These are phyloP conservation scores for Pythium volutum DNA, from an alignment of 352 stramenopile species.

Conservation along the genomic window DNA sequence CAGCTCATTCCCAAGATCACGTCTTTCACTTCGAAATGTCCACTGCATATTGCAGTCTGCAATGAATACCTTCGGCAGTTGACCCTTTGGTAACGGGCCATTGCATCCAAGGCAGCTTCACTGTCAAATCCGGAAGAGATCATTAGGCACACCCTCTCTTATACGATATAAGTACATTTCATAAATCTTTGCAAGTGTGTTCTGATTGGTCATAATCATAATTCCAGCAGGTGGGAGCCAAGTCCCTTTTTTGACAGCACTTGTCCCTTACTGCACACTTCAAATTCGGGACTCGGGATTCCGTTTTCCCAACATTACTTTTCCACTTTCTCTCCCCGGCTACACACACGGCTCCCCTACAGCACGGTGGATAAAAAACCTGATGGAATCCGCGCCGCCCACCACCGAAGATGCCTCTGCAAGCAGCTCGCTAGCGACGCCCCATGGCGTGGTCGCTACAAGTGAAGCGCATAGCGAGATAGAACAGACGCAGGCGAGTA, in stretches of 20 bases:
- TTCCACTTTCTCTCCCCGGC: constrained; percentile 6
- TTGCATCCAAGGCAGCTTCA: not conserved
- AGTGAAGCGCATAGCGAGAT: not conserved
- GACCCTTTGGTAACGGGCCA: not conserved
- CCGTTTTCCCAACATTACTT: constrained; percentile 1
- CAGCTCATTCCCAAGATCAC: no score
- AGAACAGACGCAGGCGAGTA: not conserved
- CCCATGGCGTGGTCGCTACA: not conserved
- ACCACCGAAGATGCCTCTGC: constrained; percentile 2
- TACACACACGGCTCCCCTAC: constrained; percentile 17
- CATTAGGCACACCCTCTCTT: not conserved
- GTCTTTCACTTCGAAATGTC: no score
- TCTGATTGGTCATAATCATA: constrained; percentile 10
- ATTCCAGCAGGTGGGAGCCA: no score
- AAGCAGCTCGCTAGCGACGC: not conserved
- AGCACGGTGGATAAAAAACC: not conserved
- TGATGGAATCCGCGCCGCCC: constrained; percentile 4
- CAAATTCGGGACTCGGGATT: constrained; percentile 15
- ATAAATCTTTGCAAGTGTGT: not conserved
- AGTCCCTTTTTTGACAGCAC: no score
- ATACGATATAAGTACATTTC: constrained; percentile 8
- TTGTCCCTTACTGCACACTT: not conserved
- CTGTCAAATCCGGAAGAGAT: not conserved
- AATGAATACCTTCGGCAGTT: no score
- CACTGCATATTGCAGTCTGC: no score